These are phyloP conservation scores for Corymbia citriodora DNA, from an alignment of 441 rosid species.

Conservation along the genomic window DNA sequence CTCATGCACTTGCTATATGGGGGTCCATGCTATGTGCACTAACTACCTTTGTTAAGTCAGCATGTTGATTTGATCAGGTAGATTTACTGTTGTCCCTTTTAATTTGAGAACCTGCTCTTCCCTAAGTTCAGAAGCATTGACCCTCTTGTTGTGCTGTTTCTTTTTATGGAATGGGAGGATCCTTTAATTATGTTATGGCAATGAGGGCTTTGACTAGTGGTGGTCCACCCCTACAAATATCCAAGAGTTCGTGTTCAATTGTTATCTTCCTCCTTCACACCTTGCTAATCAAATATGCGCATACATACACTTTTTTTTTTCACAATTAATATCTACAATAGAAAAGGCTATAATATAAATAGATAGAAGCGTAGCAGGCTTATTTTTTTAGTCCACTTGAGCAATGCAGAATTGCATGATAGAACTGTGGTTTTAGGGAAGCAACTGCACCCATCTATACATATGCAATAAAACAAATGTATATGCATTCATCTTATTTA, in stretches of 20 bases:
- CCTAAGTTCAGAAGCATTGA: neutral
- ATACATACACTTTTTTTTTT: neutral
- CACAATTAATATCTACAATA: neutral
- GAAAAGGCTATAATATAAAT: neutral
- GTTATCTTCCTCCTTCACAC: neutral
- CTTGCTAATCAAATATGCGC: neutral
- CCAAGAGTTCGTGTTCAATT: neutral
- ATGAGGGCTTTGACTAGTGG: neutral
- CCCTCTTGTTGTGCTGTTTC: neutral
- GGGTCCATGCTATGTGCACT: neutral
- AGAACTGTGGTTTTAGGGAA: neutral
- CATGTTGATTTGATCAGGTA: neutral
- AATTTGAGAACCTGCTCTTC: neutral
- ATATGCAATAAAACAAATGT: neutral
- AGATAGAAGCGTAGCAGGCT: neutral
- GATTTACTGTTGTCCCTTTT: neutral
- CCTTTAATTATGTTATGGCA: neutral
- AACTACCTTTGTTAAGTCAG: neutral
- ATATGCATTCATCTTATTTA: neutral
- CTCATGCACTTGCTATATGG: neutral
- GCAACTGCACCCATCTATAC: neutral
- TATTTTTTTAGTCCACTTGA: neutral
- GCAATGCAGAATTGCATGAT: neutral
- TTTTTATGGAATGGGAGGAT: neutral
- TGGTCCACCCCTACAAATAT: neutral